A percentile compares a stretch with the other conserved stretches of the same genome.
Conservation (phyloP, 306 rosid species). For the Hippophae gyantsensis region DNA sequence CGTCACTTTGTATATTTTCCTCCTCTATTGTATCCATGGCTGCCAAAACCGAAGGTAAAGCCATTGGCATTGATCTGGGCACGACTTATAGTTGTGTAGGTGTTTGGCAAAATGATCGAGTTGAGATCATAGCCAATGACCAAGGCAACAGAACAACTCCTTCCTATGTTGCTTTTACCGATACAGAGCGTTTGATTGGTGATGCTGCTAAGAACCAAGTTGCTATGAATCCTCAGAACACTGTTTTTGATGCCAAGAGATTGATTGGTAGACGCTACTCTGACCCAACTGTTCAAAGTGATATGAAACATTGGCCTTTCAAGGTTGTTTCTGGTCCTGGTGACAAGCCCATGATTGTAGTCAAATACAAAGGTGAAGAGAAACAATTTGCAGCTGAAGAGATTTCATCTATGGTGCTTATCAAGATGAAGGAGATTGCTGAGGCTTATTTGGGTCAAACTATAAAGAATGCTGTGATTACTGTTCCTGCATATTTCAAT, state of each 20-base stretch:
- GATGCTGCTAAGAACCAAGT: conserved; percentile 49
- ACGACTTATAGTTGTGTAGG: conserved; percentile 51
- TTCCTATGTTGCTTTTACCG: conserved; percentile 41
- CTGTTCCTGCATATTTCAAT: conserved; percentile 44
- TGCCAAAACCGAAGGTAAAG: conserved; percentile 27
- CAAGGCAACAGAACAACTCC: conserved; percentile 49
- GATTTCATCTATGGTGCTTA: conserved; percentile 38
- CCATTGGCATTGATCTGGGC: conserved; percentile 44
- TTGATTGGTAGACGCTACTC: conserved; percentile 31
- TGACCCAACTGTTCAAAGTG: conserved; percentile 30
- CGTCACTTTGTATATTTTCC: background rate
- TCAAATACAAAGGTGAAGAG: conserved; percentile 33
- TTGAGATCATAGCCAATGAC: conserved; percentile 45
- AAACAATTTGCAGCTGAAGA: conserved; percentile 37
- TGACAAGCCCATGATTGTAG: conserved; percentile 43
- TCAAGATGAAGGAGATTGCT: conserved; percentile 35
- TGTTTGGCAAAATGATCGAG: conserved; percentile 46
- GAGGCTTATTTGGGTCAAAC: conserved; percentile 34
- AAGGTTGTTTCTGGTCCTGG: conserved; percentile 32
- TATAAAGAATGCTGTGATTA: conserved; percentile 28
- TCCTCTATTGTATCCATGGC: conserved; percentile 18
- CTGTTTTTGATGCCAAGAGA: conserved; percentile 41
- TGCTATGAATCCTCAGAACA: conserved; percentile 44
- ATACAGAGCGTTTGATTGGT: conserved; percentile 37
- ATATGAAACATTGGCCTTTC: conserved; percentile 39